These are phyloP conservation scores for Acanthamoeba lenticulata DNA, from an alignment of 208 protist species.

Conservation along the genomic window DNA sequence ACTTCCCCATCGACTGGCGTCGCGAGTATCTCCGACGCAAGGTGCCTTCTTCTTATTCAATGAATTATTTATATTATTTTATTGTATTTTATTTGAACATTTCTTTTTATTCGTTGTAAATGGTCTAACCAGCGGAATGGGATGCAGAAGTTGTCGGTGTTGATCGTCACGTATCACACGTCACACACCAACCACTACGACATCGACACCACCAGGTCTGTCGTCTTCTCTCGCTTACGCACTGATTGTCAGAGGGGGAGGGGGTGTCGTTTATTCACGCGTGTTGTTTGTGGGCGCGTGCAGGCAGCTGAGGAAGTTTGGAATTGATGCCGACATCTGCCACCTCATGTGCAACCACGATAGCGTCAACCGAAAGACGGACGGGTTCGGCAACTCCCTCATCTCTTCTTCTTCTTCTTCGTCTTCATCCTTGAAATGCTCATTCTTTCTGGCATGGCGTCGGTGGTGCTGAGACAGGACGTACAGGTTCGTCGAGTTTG, in stretches of 20 bases:
- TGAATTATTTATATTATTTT: background rate
- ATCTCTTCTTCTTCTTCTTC: too few relatives aligned
- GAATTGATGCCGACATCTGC: background rate
- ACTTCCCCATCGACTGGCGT: conserved; percentile 2
- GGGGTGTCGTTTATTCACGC: too few relatives aligned
- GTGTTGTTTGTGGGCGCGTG: too few relatives aligned
- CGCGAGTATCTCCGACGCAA: conserved; percentile 17
- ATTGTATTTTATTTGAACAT: background rate
- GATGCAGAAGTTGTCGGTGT: background rate
- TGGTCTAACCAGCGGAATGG: background rate
- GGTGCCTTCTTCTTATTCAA: background rate
- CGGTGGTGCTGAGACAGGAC: background rate
- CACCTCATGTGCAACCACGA: conserved; percentile 42
- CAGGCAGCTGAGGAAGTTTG: conserved; percentile 44
- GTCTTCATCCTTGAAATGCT: too few relatives aligned
- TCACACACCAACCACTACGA: conserved; percentile 41
- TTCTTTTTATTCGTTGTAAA: background rate
- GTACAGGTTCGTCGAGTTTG: conserved; percentile 17
- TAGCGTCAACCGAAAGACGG: background rate
- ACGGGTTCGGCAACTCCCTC: too few relatives aligned
- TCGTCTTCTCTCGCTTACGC: background rate
- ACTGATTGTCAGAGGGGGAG: too few relatives aligned
- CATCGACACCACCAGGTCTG: background rate
- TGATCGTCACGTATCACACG: conserved; percentile 31
- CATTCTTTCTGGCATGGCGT: too few relatives aligned